phyloP scores from a whole-genome alignment of 805 yeast genomes.

The Candida oleophila region DNA sequence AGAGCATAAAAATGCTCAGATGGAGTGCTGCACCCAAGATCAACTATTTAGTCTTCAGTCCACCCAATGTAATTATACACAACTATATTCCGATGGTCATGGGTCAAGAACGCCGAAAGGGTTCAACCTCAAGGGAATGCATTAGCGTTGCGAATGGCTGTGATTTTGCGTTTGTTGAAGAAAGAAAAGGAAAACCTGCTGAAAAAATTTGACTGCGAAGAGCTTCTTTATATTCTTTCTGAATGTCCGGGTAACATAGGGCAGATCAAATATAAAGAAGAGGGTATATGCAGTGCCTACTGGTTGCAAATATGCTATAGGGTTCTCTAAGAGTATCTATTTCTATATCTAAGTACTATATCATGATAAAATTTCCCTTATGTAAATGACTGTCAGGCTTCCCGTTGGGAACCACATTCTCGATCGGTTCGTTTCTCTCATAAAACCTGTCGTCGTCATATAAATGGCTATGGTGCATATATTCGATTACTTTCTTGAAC shows the following conservation, averaged over 20 bases:
- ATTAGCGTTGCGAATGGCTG: conserved; percentile 61
- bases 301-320: neutral
- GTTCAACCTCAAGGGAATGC: conserved; percentile 72
- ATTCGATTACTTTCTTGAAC: conserved; percentile 17
- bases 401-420: neutral
- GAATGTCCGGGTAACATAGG: conserved; percentile 28
- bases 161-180: conserved; percentile 55
- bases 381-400: neutral
- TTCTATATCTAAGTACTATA: neutral
- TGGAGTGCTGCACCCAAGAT: conserved; percentile 78
- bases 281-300: neutral
- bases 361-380: neutral
- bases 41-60: conserved; percentile 62
- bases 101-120: conserved; percentile 66
- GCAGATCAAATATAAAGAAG: neutral
- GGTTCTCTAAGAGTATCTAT: no score
- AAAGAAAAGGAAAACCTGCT: conserved; percentile 11
- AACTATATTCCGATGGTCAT: conserved; percentile 63
- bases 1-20: conserved; percentile 49
- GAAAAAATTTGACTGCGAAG: conserved; percentile 6
- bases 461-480: neutral
- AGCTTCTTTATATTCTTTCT: conserved; percentile 13
- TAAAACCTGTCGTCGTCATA: neutral
- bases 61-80: conserved; percentile 44
- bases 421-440: neutral